Base-by-base conservation (phyloP, 495 filamentous ascomycete genomes). In the Podospora comata region DNA sequence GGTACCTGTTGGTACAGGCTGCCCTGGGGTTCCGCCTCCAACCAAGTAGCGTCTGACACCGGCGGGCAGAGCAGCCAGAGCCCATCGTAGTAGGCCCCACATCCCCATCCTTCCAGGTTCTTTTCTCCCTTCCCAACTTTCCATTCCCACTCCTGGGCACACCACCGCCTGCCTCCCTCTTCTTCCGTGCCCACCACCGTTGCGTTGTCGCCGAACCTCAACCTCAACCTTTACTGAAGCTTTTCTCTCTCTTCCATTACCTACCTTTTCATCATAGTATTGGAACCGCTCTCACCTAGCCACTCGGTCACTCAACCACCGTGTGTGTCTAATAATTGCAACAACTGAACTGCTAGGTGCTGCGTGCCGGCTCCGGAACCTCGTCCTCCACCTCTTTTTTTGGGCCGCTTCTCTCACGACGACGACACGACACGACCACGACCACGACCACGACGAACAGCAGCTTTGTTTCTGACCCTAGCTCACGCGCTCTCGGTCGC, bases 71-170 rank as follows among this genome's bases (percentile, higher is more conserved):
- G 56, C 18, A 66, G 28, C 67, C 67, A 68, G 59, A 30, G 61
- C 61, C 27, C 18, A 48, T n/a, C 18, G 18, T 30, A 23, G 18
- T 30, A 23, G 26, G 60, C 67, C 62, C 66, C 65, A 66, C 72
- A 65, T 68, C 68, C 68, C 61, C 63, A 61, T 65, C 71, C 67
- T 60, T 72, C 73, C 65, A 70, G 73, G 71, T 73, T 71, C 71
- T 69, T 68, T 70, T 65, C 62, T 73, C 71, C 71, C 71, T 69
- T 75, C 70, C 71, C 68, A 67, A 66, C 55, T 61, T 68, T 32
- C 28, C 55, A 56, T 68, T 32, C 28, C 57, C 62, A 65, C 60
- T 66, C 67, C 69, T 65, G 62, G 62, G 68, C 71, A 72, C 66
- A 65, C 70, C 70, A 67, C 69, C 54, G 64, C 64, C 64, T 71